Evolutionary conservation across 2,329 filamentous ascomycete species (phyloP), one percentile per base, ranked within the genome.

Genomic region (Venturia oleaginea): DNA sequence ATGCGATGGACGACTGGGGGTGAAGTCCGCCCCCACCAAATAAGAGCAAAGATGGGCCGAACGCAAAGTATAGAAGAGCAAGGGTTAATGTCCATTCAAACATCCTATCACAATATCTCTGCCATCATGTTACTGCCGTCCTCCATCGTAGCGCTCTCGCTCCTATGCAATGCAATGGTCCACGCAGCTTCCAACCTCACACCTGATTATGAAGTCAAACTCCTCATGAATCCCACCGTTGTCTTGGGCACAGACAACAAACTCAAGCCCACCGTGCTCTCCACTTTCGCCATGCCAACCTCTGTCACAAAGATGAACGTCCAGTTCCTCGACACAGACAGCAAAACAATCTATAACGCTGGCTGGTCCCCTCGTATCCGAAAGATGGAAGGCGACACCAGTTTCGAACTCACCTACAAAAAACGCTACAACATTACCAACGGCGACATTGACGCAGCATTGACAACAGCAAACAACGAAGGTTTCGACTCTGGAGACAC

Each of bases 331-430:
- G 75, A 77, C 67, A 76, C 69, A 27, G 65, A 66, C 64, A 64
- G 59, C 11, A 66, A 75, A 66, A 70, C 74, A 5, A 69, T 76
- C 62, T 73, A 74, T 67, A 70, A 67, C 40, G 67, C 70, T 38
- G 73, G 71, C 61, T 77, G 75, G 75, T 75, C 68, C 64, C 69
- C 69, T 22, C 75, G 75, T 61, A 74, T 77, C 64, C 74, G 75
- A 67, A 76, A 75, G 63, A 70, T 64, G 5, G 73, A 76, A 66
- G 70, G 68, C 60, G 68, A 73, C 43, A 63, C 65, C 48, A 68
- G 70, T 22, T 73, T 75, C 59, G 75, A 76, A 68, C 67, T 76
- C n/a, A 77, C 74, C 4, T 77, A 76, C 68, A 77, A 77, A 69
- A 76, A 74, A 68, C 72, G 75, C 19, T 75, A 75, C 67, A 34